Conservation (phyloP, 2,329 filamentous ascomycete species). For the Hymenoscyphus scutula region DNA sequence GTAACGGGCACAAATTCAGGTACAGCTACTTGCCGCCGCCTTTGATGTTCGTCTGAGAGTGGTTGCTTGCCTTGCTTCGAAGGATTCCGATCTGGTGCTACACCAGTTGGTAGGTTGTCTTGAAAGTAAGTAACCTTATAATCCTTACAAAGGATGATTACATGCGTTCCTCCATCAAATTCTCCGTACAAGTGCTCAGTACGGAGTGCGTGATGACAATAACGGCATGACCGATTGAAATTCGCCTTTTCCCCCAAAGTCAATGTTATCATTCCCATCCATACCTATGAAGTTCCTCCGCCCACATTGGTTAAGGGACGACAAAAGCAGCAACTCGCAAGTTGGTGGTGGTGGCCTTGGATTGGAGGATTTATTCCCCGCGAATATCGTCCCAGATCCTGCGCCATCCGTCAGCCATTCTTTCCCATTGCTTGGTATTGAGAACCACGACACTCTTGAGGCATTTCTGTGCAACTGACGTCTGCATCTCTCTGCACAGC, state of each 20-base stretch:
- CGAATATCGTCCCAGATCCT: not conserved
- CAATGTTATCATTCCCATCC: not conserved
- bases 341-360: not conserved
- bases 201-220: not conserved
- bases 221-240: not conserved
- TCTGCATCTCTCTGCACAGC: not conserved
- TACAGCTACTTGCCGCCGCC: too few species aligned
- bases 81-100: slow-evolving; percentile 8
- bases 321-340: not conserved
- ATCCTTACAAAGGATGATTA: slow-evolving; percentile 1
- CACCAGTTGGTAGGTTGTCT: slow-evolving; percentile 1
- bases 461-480: not conserved
- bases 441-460: not conserved
- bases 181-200: too few species aligned
- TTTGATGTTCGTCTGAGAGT: too few species aligned
- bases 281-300: not conserved
- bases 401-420: slow-evolving; percentile 5
- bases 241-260: not conserved
- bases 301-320: not conserved
- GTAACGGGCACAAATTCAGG: too few species aligned
- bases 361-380: not conserved
- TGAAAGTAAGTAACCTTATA: slow-evolving; percentile 5
- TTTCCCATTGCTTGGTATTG: slow-evolving; percentile 5
- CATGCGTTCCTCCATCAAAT: not conserved
- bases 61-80: not conserved